Percentiles rank a stretch among this genome's conserved stretches.
Evolutionary conservation across 2,329 filamentous ascomycete genomes (phyloP).

Genomic region (Venturia aucupariae): DNA sequence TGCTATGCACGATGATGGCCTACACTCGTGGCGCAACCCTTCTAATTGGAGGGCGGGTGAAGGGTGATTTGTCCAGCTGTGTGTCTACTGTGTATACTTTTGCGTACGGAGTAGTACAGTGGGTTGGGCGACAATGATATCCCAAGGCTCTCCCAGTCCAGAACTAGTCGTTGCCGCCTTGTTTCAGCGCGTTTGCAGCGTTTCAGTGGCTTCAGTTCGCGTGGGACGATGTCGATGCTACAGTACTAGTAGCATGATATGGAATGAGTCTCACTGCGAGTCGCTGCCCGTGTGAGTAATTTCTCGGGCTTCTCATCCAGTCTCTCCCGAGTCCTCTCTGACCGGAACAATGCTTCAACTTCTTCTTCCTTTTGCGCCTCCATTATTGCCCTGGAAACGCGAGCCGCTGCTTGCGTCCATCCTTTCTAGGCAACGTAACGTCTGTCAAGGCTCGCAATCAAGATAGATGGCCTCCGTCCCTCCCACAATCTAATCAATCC

Average conservation of each 20-base stretch:
- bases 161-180: too few species aligned
- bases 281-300: slow-evolving; percentile 9
- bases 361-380: not conserved
- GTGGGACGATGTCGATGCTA: not conserved
- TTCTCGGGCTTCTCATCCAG: too few species aligned
- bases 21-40: slow-evolving; percentile 1
- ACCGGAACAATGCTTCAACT: slow-evolving; percentile 6
- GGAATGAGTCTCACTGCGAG: slow-evolving; percentile 3
- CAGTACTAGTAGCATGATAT: not conserved
- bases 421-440: too few species aligned
- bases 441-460: too few species aligned
- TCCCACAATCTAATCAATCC: too few species aligned
- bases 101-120: too few species aligned
- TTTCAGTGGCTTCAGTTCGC: not conserved
- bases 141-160: too few species aligned
- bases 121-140: too few species aligned
- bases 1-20: slow-evolving; percentile 6
- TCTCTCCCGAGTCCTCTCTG: too few species aligned
- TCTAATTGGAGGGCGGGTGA: too few species aligned
- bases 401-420: not conserved
- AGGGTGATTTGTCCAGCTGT: too few species aligned
- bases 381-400: not conserved
- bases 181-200: slow-evolving; percentile 2
- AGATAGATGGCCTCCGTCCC: too few species aligned
- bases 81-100: not conserved